phyloP scores from a whole-genome alignment of 2,329 filamentous ascomycete species.

The Cladosporium phlei region DNA sequence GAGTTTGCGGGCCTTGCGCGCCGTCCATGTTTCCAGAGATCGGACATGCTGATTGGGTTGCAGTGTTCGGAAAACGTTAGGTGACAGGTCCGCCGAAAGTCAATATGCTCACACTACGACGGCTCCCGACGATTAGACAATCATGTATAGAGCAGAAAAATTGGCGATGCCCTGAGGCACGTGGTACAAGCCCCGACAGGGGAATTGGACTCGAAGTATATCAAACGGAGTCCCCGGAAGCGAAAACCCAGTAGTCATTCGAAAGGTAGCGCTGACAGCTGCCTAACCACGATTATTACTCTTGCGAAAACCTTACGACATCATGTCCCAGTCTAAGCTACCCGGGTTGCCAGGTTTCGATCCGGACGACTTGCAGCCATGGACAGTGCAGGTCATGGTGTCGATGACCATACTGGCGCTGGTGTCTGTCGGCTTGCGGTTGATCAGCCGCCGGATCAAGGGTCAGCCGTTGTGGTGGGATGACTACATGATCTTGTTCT shows the following conservation, averaged over 20 bases:
- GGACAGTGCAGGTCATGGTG: constrained; percentile 4
- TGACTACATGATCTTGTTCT: constrained; percentile 34
- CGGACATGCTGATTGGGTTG: too few relatives aligned
- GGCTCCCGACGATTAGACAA: neutral
- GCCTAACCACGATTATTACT: too few relatives aligned
- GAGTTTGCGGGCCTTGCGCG: too few relatives aligned
- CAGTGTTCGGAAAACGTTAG: too few relatives aligned
- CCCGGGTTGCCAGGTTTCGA: constrained; percentile 7
- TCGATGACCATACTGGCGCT: constrained; percentile 8
- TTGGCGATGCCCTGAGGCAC: too few relatives aligned
- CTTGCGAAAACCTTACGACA: neutral
- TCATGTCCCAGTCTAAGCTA: constrained; percentile 2
- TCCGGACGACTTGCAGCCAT: constrained; percentile 9
- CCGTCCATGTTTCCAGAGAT: too few relatives aligned
- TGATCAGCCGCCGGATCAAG: constrained; percentile 32
- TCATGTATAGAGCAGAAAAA: too few relatives aligned
- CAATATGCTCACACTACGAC: neutral
- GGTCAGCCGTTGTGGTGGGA: constrained; percentile 33
- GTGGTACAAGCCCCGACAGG: neutral
- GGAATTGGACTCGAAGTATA: neutral
- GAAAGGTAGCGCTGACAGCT: neutral
- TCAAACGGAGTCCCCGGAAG: neutral
- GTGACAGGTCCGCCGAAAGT: neutral
- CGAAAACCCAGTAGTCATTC: neutral
- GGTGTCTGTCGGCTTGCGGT: constrained; percentile 29